Conservation (phyloP, 371 early-diverging fungal genomes). For the Mycotypha africana region DNA sequence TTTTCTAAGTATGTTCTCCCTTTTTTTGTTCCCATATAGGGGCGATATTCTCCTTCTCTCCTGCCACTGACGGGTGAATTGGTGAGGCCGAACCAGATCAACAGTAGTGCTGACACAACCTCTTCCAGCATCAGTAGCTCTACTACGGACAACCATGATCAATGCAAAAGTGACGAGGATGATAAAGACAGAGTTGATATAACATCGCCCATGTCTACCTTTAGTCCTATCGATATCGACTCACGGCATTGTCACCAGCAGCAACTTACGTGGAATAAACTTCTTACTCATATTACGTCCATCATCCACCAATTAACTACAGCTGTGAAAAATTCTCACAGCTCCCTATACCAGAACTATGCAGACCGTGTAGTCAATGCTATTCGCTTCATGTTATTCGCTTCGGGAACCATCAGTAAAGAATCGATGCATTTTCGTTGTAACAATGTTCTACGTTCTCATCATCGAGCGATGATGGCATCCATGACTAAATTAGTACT, state of each 20-base stretch:
- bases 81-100: too few relatives aligned
- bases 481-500: slow-evolving; percentile 78
- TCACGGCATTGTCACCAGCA: too few relatives aligned
- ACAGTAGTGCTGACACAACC: too few relatives aligned
- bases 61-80: too few relatives aligned
- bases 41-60: too few relatives aligned
- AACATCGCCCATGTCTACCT: too few relatives aligned
- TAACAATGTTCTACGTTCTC: slow-evolving; percentile 59
- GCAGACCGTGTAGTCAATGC: slow-evolving; percentile 59
- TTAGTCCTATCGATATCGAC: too few relatives aligned
- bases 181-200: too few relatives aligned
- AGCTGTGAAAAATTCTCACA: slow-evolving; percentile 47
- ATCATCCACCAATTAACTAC: slow-evolving; percentile 60
- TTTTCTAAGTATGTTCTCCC: not conserved
- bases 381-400: slow-evolving; percentile 77
- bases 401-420: slow-evolving; percentile 71
- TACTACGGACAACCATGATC: too few relatives aligned
- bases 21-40: too few relatives aligned
- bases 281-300: slow-evolving; percentile 58
- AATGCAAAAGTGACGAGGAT: too few relatives aligned
- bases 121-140: too few relatives aligned
- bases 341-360: not conserved
- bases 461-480: slow-evolving; percentile 78
- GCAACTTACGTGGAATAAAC: slow-evolving; percentile 37
- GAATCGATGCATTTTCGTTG: slow-evolving; percentile 59